Conservation (phyloP, 1,139 yeast genomes). For the Candida sp. region DNA sequence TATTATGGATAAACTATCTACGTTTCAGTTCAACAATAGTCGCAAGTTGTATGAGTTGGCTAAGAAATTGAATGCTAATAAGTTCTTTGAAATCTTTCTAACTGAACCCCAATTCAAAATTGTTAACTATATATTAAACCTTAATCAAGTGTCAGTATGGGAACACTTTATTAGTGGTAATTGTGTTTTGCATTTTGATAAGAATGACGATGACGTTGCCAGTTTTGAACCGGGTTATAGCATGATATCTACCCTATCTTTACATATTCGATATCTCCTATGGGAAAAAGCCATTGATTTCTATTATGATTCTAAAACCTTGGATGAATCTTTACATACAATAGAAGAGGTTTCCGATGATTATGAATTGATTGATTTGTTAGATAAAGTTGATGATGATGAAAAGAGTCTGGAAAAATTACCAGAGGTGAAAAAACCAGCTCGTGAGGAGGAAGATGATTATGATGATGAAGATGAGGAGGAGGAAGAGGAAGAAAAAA, state of each 20-base stretch:
- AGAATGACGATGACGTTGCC: conserved; percentile 16
- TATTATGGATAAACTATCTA: conserved; percentile 38
- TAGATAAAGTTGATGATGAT: conserved; percentile 20
- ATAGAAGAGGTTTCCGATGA: conserved; percentile 37
- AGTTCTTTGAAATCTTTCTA: conserved; percentile 56
- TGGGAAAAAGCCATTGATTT: conserved; percentile 75
- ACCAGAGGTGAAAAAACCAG: conserved; percentile 17
- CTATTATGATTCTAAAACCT: conserved; percentile 30
- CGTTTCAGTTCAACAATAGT: conserved; percentile 42
- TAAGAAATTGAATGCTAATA: conserved; percentile 40
- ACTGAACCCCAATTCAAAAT: conserved; percentile 62
- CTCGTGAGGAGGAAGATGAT: conserved; percentile 41
- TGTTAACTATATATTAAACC: conserved; percentile 37
- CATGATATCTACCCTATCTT: conserved; percentile 53
- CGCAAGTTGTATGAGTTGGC: conserved; percentile 44
- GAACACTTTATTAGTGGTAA: conserved; percentile 52
- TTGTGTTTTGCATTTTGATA: conserved; percentile 26
- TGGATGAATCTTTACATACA: conserved; percentile 21
- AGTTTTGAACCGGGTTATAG: conserved; percentile 46
- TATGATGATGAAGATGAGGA: conserved; percentile 36
- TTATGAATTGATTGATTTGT: conserved; percentile 32
- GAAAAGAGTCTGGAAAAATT: conserved; percentile 13
- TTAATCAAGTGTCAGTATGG: conserved; percentile 43
- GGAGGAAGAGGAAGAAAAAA: conserved; percentile 16
- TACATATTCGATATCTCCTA: conserved; percentile 63